Conservation (phyloP, 2,329 filamentous ascomycete species). For the Onygenales sp. region DNA sequence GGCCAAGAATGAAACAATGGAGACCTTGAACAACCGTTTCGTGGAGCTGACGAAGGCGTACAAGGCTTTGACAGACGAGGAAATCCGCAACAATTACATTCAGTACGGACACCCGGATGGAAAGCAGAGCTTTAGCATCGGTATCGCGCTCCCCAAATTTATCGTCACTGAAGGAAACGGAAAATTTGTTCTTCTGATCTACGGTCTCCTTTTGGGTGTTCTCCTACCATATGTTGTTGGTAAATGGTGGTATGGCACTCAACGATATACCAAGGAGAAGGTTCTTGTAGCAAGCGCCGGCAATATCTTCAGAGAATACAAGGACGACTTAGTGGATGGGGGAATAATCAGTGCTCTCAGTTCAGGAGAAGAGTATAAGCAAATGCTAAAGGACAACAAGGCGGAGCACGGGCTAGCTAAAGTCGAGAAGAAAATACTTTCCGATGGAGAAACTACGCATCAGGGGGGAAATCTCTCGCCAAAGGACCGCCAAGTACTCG, state of each 20-base stretch:
- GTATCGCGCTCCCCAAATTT: conserved; percentile 87
- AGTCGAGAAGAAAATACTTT: conserved; percentile 71
- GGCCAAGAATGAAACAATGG: conserved; percentile 78
- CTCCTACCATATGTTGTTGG: conserved; percentile 87
- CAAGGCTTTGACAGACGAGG: conserved; percentile 94
- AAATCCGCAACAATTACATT: conserved; percentile 92
- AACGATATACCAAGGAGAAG: conserved; percentile 84
- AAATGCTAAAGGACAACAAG: conserved; percentile 65
- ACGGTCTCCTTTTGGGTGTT: conserved; percentile 79
- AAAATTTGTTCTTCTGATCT: conserved; percentile 88
- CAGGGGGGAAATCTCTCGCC: conserved; percentile 52
- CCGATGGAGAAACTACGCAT: conserved; percentile 41
- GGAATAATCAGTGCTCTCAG: conserved; percentile 74
- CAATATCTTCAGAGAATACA: conserved; percentile 87
- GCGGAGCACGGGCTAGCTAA: conserved; percentile 72
- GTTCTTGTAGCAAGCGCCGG: conserved; percentile 89
- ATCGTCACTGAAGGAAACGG: conserved; percentile 89
- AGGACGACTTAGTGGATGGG: conserved; percentile 70
- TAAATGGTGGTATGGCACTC: conserved; percentile 97
- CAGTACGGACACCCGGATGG: conserved; percentile 95
- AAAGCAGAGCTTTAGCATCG: conserved; percentile 96
- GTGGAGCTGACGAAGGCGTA: conserved; percentile 96
- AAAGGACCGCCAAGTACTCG: conserved; percentile 68
- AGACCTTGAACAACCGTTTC: conserved; percentile 76
- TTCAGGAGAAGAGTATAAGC: conserved; percentile 74